Evolutionary conservation across 805 yeast species (phyloP).

Genomic region (Kazachstania kunashirensis): DNA sequence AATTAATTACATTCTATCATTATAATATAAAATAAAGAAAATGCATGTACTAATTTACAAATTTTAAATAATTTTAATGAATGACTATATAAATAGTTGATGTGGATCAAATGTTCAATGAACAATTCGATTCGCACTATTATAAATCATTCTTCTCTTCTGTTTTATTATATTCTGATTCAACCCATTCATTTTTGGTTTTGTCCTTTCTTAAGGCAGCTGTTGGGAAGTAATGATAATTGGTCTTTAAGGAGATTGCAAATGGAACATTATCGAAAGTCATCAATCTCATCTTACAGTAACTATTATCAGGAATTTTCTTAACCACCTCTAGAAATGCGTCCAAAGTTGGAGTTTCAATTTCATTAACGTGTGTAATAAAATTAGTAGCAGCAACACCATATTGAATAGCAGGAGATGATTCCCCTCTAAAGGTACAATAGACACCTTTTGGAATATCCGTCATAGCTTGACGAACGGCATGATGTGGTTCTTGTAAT

Average conservation of each 20-base stretch:
- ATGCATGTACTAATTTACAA: neutral
- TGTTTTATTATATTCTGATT: constrained; percentile 37
- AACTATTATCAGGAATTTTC: constrained; percentile 65
- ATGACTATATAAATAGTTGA: neutral
- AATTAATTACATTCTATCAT: constrained; percentile 53
- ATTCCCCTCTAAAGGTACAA: constrained; percentile 60
- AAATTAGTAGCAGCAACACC: constrained; percentile 71
- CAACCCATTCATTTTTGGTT: constrained; percentile 43
- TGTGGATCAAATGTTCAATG: neutral
- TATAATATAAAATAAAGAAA: constrained; percentile 17
- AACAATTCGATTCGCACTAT: neutral
- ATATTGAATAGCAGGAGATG: constrained; percentile 82
- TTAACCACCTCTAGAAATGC: constrained; percentile 59
- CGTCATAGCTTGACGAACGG: constrained; percentile 75
- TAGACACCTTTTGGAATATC: constrained; percentile 77
- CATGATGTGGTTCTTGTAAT: constrained; percentile 84
- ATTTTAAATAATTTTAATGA: too few species aligned
- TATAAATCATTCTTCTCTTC: constrained; percentile 19
- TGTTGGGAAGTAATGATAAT: constrained; percentile 82
- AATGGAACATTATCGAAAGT: constrained; percentile 80
- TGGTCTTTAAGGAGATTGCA: constrained; percentile 77
- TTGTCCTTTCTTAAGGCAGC: constrained; percentile 45
- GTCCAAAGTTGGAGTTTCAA: constrained; percentile 58
- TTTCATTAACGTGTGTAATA: constrained; percentile 81
- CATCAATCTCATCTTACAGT: constrained; percentile 70